phyloP scores from a whole-genome alignment of 331 rosid species.

The Arachis monticola region DNA sequence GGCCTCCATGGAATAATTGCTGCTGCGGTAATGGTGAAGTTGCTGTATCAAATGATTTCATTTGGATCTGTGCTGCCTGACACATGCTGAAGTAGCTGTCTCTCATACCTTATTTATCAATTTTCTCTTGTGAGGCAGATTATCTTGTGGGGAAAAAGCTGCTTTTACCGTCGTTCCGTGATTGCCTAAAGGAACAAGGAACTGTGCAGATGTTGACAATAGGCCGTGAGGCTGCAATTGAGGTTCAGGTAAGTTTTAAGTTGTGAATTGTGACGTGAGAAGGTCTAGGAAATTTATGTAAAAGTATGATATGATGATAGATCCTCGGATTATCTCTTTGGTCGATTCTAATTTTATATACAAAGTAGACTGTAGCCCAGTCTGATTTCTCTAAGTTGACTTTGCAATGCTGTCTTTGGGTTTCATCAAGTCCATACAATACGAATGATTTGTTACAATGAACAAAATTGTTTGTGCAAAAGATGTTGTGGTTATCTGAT shows the following conservation, averaged over 20 bases:
- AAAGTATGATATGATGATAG: constrained; percentile 27
- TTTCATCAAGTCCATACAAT: neutral
- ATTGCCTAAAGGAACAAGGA: constrained; percentile 90
- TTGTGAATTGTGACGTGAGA: constrained; percentile 28
- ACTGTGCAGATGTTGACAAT: constrained; percentile 93
- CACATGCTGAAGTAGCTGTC: constrained; percentile 73
- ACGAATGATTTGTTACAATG: neutral
- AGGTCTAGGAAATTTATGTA: neutral
- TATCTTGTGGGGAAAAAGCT: constrained; percentile 86
- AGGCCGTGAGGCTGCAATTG: constrained; percentile 94
- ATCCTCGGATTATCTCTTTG: neutral
- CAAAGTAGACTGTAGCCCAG: neutral
- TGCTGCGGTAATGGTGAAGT: constrained; percentile 98
- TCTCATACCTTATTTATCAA: constrained; percentile 60
- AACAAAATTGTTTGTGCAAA: neutral
- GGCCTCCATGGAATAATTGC: constrained; percentile 85
- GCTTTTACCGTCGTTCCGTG: constrained; percentile 82
- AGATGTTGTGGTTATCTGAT: neutral
- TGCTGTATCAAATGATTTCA: constrained; percentile 73
- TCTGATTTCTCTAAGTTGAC: neutral
- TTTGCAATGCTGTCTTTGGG: neutral
- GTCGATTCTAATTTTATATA: neutral
- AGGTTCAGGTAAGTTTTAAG: constrained; percentile 75
- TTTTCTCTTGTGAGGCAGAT: constrained; percentile 94
- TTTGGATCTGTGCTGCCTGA: constrained; percentile 74